Evolutionary conservation across 1,284 basidiomycete species (phyloP).

Genomic region (Cutaneotrichosporon sp.): DNA sequence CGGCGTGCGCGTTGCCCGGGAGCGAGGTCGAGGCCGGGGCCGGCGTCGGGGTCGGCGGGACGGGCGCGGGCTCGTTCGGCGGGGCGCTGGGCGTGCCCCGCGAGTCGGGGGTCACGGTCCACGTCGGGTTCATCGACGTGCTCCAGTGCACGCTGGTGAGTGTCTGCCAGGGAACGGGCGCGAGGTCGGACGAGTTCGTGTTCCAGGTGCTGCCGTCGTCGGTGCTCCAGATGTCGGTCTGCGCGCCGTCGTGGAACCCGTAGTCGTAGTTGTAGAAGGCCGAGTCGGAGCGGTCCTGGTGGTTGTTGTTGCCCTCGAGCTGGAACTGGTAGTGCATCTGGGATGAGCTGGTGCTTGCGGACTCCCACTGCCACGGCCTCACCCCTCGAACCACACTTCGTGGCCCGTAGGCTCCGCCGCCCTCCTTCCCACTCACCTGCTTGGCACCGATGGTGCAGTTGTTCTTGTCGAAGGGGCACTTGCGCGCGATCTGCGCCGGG

Average conservation of each 20-base stretch:
- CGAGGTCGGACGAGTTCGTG: constrained; percentile 2
- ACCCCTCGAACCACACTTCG: too few relatives aligned
- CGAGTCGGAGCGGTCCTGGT: constrained; percentile 2
- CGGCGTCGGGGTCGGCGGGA: background rate
- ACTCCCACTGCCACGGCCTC: too few relatives aligned
- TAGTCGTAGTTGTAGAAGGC: constrained; percentile 14
- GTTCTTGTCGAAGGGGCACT: constrained; percentile 15
- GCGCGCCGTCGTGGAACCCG: constrained; percentile 14
- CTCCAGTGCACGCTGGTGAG: background rate
- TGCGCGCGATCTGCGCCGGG: constrained; percentile 2
- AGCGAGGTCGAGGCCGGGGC: background rate
- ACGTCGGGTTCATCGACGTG: background rate
- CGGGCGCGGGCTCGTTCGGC: background rate
- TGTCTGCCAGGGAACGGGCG: background rate
- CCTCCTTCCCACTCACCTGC: too few relatives aligned
- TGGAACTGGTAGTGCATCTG: constrained; percentile 9
- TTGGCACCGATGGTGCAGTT: constrained; percentile 16
- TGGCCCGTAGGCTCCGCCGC: too few relatives aligned
- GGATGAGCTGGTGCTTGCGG: background rate
- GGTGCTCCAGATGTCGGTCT: constrained; percentile 8
- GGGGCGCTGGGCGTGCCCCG: background rate
- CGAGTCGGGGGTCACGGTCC: constrained; percentile 4
- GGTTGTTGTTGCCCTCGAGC: constrained; percentile 8
- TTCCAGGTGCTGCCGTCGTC: constrained; percentile 7
- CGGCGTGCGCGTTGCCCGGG: too few relatives aligned